A percentile compares a stretch with the other conserved stretches of the same genome.
phyloP scores from a whole-genome alignment of 2,329 filamentous ascomycete species.

The Aspergillus proliferans region DNA sequence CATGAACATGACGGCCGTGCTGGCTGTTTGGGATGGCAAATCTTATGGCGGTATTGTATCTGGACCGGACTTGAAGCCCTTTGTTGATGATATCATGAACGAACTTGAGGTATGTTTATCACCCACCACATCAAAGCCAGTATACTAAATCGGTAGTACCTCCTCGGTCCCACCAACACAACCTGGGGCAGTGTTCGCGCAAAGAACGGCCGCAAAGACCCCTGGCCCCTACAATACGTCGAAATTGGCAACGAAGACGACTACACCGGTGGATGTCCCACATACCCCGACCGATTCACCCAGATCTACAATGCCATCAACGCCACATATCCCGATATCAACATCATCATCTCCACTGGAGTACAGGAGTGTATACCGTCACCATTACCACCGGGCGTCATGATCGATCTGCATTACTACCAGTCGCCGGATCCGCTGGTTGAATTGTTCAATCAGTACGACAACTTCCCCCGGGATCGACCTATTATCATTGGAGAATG shows the following conservation, averaged over 20 bases:
- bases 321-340: slow-evolving; percentile 50
- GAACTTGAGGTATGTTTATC: slow-evolving; percentile 46
- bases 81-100: slow-evolving; percentile 56
- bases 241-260: slow-evolving; percentile 65
- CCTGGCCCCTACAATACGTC: slow-evolving; percentile 55
- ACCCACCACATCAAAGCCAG: not conserved
- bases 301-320: slow-evolving; percentile 55
- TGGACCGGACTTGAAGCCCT: slow-evolving; percentile 47
- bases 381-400: slow-evolving; percentile 30
- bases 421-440: slow-evolving; percentile 47
- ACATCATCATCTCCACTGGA: slow-evolving; percentile 46
- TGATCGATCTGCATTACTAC: slow-evolving; percentile 49
- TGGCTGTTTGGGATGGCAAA: slow-evolving; percentile 55
- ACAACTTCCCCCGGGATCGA: slow-evolving; percentile 41
- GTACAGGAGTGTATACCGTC: slow-evolving; percentile 22
- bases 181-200: slow-evolving; percentile 54
- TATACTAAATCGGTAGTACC: slow-evolving; percentile 36
- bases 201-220: slow-evolving; percentile 53
- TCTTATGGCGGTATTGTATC: slow-evolving; percentile 46
- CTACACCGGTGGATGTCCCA: slow-evolving; percentile 46
- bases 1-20: slow-evolving; percentile 50
- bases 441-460: slow-evolving; percentile 48
- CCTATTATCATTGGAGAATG: slow-evolving; percentile 27
- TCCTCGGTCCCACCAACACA: slow-evolving; percentile 49
- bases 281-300: slow-evolving; percentile 52